phyloP scores from a whole-genome alignment of 306 rosid genomes.

The Cicer pinnatifidum region DNA sequence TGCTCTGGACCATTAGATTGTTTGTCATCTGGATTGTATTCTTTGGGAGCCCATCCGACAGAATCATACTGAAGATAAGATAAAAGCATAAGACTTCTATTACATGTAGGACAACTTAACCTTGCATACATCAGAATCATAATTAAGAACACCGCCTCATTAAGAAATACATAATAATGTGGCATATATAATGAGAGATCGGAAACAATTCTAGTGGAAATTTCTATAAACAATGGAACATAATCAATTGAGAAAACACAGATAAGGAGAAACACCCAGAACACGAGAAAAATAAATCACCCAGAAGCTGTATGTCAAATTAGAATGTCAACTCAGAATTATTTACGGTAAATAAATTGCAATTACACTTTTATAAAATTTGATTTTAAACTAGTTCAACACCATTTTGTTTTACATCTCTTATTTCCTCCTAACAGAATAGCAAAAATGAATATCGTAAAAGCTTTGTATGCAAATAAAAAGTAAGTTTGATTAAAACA shows the following conservation, averaged over 20 bases:
- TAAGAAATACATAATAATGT: constrained; percentile 2
- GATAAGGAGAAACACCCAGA: neutral
- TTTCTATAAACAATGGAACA: neutral
- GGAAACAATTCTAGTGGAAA: constrained; percentile 26
- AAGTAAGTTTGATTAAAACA: neutral
- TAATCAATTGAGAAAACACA: constrained; percentile 2
- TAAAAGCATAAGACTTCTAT: constrained; percentile 10
- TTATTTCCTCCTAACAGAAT: neutral
- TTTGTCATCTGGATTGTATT: constrained; percentile 87
- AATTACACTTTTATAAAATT: neutral
- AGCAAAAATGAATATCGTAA: neutral
- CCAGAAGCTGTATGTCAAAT: constrained; percentile 20
- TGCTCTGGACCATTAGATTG: constrained; percentile 65
- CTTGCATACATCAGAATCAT: constrained; percentile 27
- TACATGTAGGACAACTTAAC: constrained; percentile 12
- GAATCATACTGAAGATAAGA: constrained; percentile 74
- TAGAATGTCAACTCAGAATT: constrained; percentile 19
- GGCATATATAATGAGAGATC: constrained; percentile 30
- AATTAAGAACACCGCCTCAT: neutral
- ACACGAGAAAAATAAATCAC: neutral
- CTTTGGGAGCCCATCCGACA: constrained; percentile 98
- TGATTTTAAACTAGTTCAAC: neutral
- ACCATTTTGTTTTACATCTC: constrained; percentile 2
- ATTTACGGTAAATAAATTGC: neutral
- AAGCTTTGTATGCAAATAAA: constrained; percentile 1